A percentile compares a stretch with the other conserved stretches of the same genome.
Conservation (phyloP, 768 basidiomycete species). For the Pleurotus platypus region DNA sequence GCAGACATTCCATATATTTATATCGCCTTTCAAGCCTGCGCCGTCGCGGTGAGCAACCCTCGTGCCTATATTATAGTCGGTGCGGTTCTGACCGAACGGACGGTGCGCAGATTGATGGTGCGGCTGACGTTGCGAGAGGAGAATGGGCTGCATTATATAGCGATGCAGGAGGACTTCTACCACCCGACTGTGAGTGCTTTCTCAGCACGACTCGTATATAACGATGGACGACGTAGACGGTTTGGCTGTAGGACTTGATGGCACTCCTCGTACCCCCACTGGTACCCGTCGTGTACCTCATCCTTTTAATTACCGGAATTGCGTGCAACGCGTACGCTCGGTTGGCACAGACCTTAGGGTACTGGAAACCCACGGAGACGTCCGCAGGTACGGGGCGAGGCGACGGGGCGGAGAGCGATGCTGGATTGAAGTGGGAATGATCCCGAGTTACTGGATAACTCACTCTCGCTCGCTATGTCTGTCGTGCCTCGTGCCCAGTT, state of each 20-base stretch:
- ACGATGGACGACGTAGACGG: background rate
- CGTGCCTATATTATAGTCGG: background rate
- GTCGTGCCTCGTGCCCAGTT: too few species aligned
- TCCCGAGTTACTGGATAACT: too few species aligned
- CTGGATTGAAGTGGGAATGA: conserved; percentile 1
- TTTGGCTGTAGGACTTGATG: conserved; percentile 34
- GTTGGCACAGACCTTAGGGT: conserved; percentile 28
- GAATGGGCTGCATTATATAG: conserved; percentile 39
- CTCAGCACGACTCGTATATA: background rate
- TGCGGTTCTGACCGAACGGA: background rate
- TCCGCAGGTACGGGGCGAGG: background rate
- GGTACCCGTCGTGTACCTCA: conserved; percentile 29
- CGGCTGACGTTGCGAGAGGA: conserved; percentile 48
- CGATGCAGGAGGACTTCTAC: conserved; percentile 56
- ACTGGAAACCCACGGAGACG: conserved; percentile 18
- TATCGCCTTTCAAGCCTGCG: conserved; percentile 38
- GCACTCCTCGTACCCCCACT: conserved; percentile 40
- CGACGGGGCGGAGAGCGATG: background rate
- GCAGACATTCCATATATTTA: conserved; percentile 52
- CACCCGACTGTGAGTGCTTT: conserved; percentile 42
- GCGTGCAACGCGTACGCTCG: conserved; percentile 26
- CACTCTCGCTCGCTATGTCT: too few species aligned
- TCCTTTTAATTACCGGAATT: conserved; percentile 21
- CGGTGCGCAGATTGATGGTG: conserved; percentile 36
- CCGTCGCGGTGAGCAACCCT: conserved; percentile 36